A percentile compares a stretch with the other conserved stretches of the same genome.
These are phyloP conservation scores for Lophium mytilinum DNA, from an alignment of 495 filamentous ascomycete genomes.

Conservation along the genomic window DNA sequence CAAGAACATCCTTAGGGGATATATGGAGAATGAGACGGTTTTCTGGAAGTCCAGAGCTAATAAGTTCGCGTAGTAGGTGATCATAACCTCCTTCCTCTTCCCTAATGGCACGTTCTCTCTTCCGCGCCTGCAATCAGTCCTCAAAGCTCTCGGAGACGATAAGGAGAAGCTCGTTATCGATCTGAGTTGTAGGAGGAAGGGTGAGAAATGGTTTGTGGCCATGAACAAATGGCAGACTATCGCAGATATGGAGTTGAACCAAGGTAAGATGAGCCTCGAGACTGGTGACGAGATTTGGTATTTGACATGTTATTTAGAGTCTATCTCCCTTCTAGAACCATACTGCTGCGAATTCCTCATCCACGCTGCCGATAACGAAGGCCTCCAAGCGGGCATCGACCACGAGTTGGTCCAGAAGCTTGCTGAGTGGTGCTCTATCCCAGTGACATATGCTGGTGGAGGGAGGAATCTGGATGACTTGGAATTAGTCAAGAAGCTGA, in stretches of 20 bases:
- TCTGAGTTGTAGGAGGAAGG: slow-evolving; percentile 74
- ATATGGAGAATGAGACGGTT: no score
- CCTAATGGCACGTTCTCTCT: slow-evolving; percentile 73
- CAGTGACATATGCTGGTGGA: slow-evolving; percentile 92
- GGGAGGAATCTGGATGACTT: slow-evolving; percentile 74
- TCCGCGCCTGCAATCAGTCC: slow-evolving; percentile 59
- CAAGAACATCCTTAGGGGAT: neutral
- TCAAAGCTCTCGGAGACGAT: slow-evolving; percentile 61
- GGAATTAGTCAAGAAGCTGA: slow-evolving; percentile 67
- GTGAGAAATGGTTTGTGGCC: slow-evolving; percentile 76
- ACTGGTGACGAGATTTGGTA: neutral
- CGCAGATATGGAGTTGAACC: slow-evolving; percentile 86
- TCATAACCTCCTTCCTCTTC: slow-evolving; percentile 82
- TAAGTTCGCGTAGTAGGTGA: slow-evolving; percentile 57
- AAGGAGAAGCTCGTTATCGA: slow-evolving; percentile 84
- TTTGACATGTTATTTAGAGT: slow-evolving; percentile 44
- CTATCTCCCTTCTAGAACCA: slow-evolving; percentile 69
- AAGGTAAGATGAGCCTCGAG: slow-evolving; percentile 42
- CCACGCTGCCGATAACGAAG: slow-evolving; percentile 98
- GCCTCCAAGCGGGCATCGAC: slow-evolving; percentile 83
- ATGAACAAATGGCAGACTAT: slow-evolving; percentile 99
- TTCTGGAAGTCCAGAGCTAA: slow-evolving; percentile 2
- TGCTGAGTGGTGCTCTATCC: slow-evolving; percentile 78
- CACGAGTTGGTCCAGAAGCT: slow-evolving; percentile 69
- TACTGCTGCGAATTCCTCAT: slow-evolving; percentile 95